Evolutionary conservation across 1,284 basidiomycete species (phyloP).

Genomic region (Rhodofomes roseus): DNA sequence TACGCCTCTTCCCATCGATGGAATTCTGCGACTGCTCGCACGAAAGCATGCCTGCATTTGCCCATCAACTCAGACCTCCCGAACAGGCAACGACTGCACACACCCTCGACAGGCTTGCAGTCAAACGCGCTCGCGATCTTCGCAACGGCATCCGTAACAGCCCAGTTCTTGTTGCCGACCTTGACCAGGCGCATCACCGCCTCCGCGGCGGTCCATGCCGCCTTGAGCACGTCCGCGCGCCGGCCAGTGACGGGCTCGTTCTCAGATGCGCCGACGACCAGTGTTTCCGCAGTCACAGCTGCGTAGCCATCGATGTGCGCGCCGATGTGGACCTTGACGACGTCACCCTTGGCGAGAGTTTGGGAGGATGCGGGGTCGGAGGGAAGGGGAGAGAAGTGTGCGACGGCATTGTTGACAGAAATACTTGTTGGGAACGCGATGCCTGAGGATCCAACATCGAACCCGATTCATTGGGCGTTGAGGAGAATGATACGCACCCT

Average conservation of each 20-base stretch:
- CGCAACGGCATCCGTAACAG: constrained; percentile 84
- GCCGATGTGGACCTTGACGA: constrained; percentile 95
- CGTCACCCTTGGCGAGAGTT: constrained; percentile 81
- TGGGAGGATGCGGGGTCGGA: constrained; percentile 69
- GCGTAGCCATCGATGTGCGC: constrained; percentile 97
- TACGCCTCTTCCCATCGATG: constrained; percentile 95
- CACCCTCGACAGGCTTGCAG: constrained; percentile 89
- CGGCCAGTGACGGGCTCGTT: constrained; percentile 78
- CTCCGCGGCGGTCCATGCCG: constrained; percentile 92
- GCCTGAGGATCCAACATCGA: too few relatives aligned
- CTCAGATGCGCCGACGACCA: constrained; percentile 77
- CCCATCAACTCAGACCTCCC: constrained; percentile 1
- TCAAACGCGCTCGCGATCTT: constrained; percentile 73
- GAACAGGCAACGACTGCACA: constrained; percentile 19
- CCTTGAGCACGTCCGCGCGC: constrained; percentile 88
- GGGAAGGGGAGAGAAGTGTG: constrained; percentile 80
- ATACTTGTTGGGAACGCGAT: constrained; percentile 93
- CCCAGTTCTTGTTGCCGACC: constrained; percentile 92
- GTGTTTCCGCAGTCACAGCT: constrained; percentile 86
- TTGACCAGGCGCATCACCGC: constrained; percentile 85
- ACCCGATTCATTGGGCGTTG: too few relatives aligned
- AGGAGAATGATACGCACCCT: constrained; percentile 55
- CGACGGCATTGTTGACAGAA: constrained; percentile 88
- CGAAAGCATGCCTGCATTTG: constrained; percentile 75
- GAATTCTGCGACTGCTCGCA: constrained; percentile 91